Percentiles rank a stretch among this genome's conserved stretches.
phyloP scores from a whole-genome alignment of 2,329 filamentous ascomycete species.

The Ophiocordyceps camponoti-floridani region DNA sequence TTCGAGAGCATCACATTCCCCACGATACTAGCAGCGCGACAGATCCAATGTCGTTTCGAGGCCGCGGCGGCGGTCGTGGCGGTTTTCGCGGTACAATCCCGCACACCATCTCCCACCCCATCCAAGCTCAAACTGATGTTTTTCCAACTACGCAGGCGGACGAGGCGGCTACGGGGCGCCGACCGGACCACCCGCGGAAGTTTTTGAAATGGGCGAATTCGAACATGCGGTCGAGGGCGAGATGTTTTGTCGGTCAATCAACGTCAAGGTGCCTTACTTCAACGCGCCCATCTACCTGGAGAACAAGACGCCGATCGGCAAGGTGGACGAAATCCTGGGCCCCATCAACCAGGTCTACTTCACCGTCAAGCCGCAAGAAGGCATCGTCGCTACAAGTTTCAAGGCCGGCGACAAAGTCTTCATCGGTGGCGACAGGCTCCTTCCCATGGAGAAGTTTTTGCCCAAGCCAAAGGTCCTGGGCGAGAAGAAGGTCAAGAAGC shows the following conservation, averaged over 20 bases:
- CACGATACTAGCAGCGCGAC: not conserved
- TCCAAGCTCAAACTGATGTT: not conserved
- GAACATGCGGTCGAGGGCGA: conserved; percentile 92
- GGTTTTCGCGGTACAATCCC: conserved; percentile 4
- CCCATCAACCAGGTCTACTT: conserved; percentile 98
- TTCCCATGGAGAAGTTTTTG: conserved; percentile 89
- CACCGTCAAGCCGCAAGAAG: conserved; percentile 92
- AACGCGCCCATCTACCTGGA: conserved; percentile 97
- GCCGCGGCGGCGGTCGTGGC: conserved; percentile 6
- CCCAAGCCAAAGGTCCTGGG: conserved; percentile 75
- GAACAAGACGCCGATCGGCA: conserved; percentile 93
- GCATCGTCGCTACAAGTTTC: conserved; percentile 88
- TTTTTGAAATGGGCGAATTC: conserved; percentile 72
- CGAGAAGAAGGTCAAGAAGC: conserved; percentile 37
- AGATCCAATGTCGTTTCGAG: conserved; percentile 6
- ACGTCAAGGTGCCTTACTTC: conserved; percentile 95
- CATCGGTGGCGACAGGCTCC: conserved; percentile 83
- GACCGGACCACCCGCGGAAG: conserved; percentile 5
- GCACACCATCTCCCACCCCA: not conserved
- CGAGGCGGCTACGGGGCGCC: conserved; percentile 6
- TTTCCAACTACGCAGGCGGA: conserved; percentile 2
- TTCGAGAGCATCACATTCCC: not conserved
- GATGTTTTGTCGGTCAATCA: conserved; percentile 91
- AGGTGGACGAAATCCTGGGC: conserved; percentile 94
- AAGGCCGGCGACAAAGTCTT: conserved; percentile 95